Evolutionary conservation across 2,329 filamentous ascomycete genomes (phyloP).

Genomic region (Alternaria arbusti): DNA sequence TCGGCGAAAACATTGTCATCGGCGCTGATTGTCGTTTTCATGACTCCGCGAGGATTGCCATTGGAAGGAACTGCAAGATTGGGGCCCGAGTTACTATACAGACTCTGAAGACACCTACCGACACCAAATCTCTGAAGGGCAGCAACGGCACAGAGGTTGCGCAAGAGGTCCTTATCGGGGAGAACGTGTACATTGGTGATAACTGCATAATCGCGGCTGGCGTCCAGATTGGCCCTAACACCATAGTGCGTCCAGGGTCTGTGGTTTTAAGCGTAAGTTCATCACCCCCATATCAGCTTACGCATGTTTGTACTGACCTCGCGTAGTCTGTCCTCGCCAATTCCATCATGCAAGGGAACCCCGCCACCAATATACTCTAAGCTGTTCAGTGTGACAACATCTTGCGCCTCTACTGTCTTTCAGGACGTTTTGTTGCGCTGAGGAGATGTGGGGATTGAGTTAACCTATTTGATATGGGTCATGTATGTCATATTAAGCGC

Average conservation of each 20-base stretch:
- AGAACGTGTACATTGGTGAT: constrained; percentile 70
- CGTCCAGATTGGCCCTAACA: constrained; percentile 60
- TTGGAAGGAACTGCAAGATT: constrained; percentile 74
- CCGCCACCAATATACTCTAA: constrained; percentile 43
- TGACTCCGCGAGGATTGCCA: constrained; percentile 82
- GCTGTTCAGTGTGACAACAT: constrained; percentile 18
- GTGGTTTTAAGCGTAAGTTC: constrained; percentile 61
- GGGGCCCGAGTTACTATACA: constrained; percentile 88
- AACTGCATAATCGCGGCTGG: constrained; percentile 67
- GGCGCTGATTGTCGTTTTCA: constrained; percentile 84
- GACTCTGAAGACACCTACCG: constrained; percentile 74
- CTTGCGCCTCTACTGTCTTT: background rate
- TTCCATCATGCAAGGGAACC: constrained; percentile 57
- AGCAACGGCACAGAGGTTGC: constrained; percentile 75
- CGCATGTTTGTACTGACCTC: constrained; percentile 17
- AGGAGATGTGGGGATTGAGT: background rate
- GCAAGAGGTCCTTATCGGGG: constrained; percentile 75
- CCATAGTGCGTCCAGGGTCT: constrained; percentile 61
- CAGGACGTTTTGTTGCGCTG: background rate
- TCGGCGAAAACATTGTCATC: constrained; percentile 85
- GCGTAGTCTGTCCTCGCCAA: constrained; percentile 54
- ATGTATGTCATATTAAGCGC: constrained; percentile 10
- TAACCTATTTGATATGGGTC: background rate
- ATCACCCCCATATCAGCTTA: background rate
- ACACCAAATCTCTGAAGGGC: constrained; percentile 75